Evolutionary conservation across 2,329 filamentous ascomycete species (phyloP), one percentile per base, ranked within the genome.

Genomic region (Fusarium circinatum): DNA sequence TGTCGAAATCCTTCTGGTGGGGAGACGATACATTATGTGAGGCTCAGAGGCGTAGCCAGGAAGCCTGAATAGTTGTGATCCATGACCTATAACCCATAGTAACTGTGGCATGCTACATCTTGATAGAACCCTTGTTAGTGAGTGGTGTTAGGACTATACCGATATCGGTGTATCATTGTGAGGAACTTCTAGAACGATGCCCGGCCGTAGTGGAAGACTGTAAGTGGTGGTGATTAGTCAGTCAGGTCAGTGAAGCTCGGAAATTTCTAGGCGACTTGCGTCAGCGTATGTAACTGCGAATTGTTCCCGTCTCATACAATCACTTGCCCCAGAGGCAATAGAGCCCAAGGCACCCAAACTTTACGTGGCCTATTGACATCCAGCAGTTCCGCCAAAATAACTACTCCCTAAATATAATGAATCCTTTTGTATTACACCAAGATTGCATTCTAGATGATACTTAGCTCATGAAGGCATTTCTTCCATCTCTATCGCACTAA

Each of bases 1-100:
- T 88, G 90, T 62, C 84, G 80, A 61, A 85, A 86, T 68, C 87
- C 88, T 0, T 86, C 85, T n/a, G 90, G 90, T 58, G 89, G 89
- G 22, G 87, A 87, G 75, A 82, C 83, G 74, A 82, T 89, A 73
- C 85, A 84, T 9, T 90, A 90, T 82, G 88, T 90, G 39, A 83
- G 88, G 62, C 80, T 89, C 78, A 84, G 87, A 68, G 86, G 83
- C 12, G n/a, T 86, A 48, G 86, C 85, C 15, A 82, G 79, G 62
- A 87, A 85, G 77, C 74, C 77, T 15, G 51, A 70, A 36, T 78
- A 58, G 61, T 17, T 24, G 8, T n/a, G 6, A 20, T 11, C 17
- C n/a, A 36, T 34, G 28, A 48, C n/a, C 12, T 13, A 28, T 14
- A 5, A 22, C 9, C 17, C 14, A 26, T 14, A n/a, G 51, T 28